Base-by-base conservation (phyloP, 306 rosid species). In the Casuarina cunninghamiana region DNA sequence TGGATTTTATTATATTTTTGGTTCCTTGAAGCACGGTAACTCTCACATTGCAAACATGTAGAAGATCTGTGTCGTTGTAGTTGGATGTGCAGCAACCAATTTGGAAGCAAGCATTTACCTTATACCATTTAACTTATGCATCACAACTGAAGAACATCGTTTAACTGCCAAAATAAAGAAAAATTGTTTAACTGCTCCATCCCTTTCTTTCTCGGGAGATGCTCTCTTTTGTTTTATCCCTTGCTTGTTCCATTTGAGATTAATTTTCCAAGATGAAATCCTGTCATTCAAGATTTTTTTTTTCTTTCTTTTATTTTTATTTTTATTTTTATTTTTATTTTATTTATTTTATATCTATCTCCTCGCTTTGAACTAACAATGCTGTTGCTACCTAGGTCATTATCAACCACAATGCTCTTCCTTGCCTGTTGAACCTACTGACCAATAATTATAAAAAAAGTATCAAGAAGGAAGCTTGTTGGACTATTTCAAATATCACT, bases 401-500 rank as follows among this genome's bases (percentile, higher is more conserved):
- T 58, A 91, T 94, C 81, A 87, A 85, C 57, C 96, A 91, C 55
- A 94, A 88, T 86, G 90, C 96, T 48, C 91, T 94, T 54, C 96
- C 94, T 62, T 87, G 96, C 78, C 85, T 94, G 67, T 85, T 89
- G 73, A 89, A 71, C 75, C 86, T 94, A 26, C 83, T 94, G 90
- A 85, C 81, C 17, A 89, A 87, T 83, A 94, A 92, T 88, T 86
- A 91, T 73, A 94, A 94, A 77, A 94, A 91, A 83, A 91, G 98
- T 89, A 94, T 94, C 80, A 94, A 94, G 89, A 94, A 94, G 85
- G 98, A 94, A 85, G 98, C 98, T 44, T 94, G 97, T 84, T 94
- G 98, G 98, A 94, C 96, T 69, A 83, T 94, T 78, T 94, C 98
- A 11, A 94, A 94, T 82, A 91, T 94, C 81, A 94, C 98, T 51